These are phyloP conservation scores for Solioccasus polychromus DNA, from an alignment of 768 basidiomycete species.

Conservation along the genomic window DNA sequence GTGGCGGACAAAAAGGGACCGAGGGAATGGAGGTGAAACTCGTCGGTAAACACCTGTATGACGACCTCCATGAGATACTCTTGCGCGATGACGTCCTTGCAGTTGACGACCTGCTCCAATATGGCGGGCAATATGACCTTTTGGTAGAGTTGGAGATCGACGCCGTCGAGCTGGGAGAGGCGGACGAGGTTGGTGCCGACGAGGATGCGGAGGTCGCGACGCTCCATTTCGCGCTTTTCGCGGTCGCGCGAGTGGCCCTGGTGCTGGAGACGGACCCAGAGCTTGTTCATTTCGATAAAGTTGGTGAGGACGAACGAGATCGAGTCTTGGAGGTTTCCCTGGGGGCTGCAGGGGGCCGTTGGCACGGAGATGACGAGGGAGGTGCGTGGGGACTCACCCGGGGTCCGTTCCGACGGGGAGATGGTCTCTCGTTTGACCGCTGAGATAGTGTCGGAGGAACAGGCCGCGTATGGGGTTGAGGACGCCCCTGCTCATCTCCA, in stretches of 20 bases:
- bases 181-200: conserved; percentile 98
- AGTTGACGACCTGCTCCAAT: conserved; percentile 95
- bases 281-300: conserved; percentile 99
- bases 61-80: conserved; percentile 99
- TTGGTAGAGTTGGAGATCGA: conserved; percentile 91
- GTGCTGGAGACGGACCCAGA: conserved; percentile 98
- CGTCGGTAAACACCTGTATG: conserved; percentile 99
- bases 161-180: conserved; percentile 92
- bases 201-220: conserved; percentile 90
- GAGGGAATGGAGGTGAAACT: conserved; percentile 96
- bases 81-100: conserved; percentile 98
- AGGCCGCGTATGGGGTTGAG: conserved; percentile 96
- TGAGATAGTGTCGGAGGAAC: conserved; percentile 94
- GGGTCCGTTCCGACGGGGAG: conserved; percentile 82
- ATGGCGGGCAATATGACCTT: conserved; percentile 85
- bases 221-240: conserved; percentile 96
- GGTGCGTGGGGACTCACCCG: conserved; percentile 53
- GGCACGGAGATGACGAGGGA: not conserved
- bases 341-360: conserved; percentile 48
- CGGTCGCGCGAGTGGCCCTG: conserved; percentile 96
- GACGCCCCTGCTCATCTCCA: conserved; percentile 99
- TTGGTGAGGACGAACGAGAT: conserved; percentile 95
- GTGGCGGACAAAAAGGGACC: conserved; percentile 95
- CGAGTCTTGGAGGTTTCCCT: conserved; percentile 91
- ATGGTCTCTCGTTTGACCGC: conserved; percentile 94